Conservation (phyloP, 331 rosid genomes). For the Telfairia occidentalis region DNA sequence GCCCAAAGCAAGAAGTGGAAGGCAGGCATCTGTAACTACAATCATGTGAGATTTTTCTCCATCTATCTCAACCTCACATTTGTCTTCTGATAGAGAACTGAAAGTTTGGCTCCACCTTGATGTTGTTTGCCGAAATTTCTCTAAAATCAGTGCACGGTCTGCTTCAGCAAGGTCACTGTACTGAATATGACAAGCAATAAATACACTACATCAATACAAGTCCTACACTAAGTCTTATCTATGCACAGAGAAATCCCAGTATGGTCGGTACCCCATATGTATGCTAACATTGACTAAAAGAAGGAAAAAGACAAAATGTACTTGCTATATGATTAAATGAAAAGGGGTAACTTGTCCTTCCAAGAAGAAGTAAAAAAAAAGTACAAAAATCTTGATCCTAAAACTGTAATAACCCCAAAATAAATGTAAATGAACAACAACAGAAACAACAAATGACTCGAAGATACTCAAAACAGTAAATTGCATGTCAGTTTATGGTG, state of each 20-base stretch:
- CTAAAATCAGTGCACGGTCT: slow-evolving; percentile 52
- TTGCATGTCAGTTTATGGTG: neutral
- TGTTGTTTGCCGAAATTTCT: slow-evolving; percentile 46
- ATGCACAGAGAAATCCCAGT: neutral
- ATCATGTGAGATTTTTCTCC: slow-evolving; percentile 59
- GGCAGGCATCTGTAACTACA: slow-evolving; percentile 80
- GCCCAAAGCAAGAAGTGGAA: slow-evolving; percentile 69
- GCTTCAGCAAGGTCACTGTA: slow-evolving; percentile 84
- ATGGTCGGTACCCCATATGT: neutral
- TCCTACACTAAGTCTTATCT: neutral
- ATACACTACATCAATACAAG: slow-evolving; percentile 1
- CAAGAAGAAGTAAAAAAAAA: neutral
- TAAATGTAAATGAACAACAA: neutral
- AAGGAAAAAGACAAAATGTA: neutral
- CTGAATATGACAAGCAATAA: slow-evolving; percentile 25
- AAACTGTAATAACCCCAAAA: neutral
- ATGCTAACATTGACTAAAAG: neutral
- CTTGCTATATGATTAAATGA: neutral
- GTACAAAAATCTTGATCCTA: neutral
- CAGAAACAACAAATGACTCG: neutral
- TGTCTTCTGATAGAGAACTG: slow-evolving; percentile 30
- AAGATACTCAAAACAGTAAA: neutral
- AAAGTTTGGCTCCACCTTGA: slow-evolving; percentile 40
- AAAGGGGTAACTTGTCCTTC: neutral
- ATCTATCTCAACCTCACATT: slow-evolving; percentile 35